Base-by-base conservation (phyloP, 2,329 filamentous ascomycete species). In the Alternaria solani region DNA sequence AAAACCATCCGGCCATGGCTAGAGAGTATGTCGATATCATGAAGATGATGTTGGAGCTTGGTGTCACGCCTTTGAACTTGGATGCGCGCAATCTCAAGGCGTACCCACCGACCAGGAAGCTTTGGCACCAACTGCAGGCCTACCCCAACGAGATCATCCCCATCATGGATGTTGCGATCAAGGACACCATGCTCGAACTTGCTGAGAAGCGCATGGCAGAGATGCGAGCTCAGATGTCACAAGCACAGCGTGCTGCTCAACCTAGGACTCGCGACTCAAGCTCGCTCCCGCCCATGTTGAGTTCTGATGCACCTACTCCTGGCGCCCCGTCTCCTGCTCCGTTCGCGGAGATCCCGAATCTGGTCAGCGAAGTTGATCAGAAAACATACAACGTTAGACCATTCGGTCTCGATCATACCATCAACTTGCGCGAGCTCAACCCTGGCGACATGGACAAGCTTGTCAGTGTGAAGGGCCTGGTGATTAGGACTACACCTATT, bases 111-210 rank as follows among this genome's bases (percentile, higher is more conserved):
- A 98, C 95, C 0, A 85, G 90, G 70, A 98, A 98, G 81, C 84
- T 99, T 57, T 98, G 93, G 92, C 92, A 98, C 77, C 96, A 99
- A 79, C 84, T 96, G 59, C 92, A 96, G 76, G 90, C 91, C 14
- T 99, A 97, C 74, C 95, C 95, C 0, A 93, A 95, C 74, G 95
- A 99, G 84, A 94, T 99, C 54, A 91, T 99, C 44, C 94, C 94
- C 3, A 85, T 98, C 47, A 97, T 99, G 91, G 96, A 99, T 85
- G 92, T 96, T 78, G 89, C 89, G 6, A 88, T 97, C 51, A 96
- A 97, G 75, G 94, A 99, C 80, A 85, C 93, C 55, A 96, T 98
- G 90, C 87, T 95, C 25, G 94, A 97, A 74, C 82, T 98, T 51
- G 93, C 94, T 0, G 88, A 91, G 63, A 89, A 90, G 61, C 91